phyloP scores from a whole-genome alignment of 2,329 filamentous ascomycete species.

The Fusarium veterinarium region DNA sequence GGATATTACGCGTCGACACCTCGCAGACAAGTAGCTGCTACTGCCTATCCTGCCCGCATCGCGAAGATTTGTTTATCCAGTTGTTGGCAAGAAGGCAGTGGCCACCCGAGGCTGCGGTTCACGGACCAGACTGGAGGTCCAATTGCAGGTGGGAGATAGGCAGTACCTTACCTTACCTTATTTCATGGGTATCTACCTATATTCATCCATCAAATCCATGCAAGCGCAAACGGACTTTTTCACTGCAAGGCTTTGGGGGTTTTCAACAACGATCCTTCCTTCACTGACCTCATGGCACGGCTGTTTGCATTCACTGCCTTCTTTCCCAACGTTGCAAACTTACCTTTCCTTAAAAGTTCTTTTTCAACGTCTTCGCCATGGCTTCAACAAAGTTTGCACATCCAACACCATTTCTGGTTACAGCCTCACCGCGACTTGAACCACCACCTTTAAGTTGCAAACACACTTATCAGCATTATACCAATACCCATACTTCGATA shows the following conservation, averaged over 20 bases:
- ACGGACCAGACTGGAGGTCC: constrained; percentile 20
- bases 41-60: constrained; percentile 1
- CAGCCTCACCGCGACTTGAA: constrained; percentile 15
- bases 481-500: background rate
- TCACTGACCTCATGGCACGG: background rate
- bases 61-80: background rate
- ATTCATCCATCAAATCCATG: constrained; percentile 15
- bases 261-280: constrained; percentile 7
- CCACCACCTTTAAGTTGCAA: constrained; percentile 7
- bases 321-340: background rate
- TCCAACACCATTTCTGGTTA: constrained; percentile 11
- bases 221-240: constrained; percentile 23
- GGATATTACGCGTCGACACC: background rate
- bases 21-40: background rate
- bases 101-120: constrained; percentile 31
- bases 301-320: constrained; percentile 6
- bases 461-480: constrained; percentile 2
- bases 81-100: constrained; percentile 16
- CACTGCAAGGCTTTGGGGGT: background rate
- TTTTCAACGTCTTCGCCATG: constrained; percentile 12
- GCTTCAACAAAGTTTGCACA: constrained; percentile 29
- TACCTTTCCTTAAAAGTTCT: background rate
- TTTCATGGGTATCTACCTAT: constrained; percentile 21
- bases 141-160: constrained; percentile 13
- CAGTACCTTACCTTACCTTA: background rate